Evolutionary conservation across 2,329 filamentous ascomycete species (phyloP).

Genomic region (Apiospora saccharicola): DNA sequence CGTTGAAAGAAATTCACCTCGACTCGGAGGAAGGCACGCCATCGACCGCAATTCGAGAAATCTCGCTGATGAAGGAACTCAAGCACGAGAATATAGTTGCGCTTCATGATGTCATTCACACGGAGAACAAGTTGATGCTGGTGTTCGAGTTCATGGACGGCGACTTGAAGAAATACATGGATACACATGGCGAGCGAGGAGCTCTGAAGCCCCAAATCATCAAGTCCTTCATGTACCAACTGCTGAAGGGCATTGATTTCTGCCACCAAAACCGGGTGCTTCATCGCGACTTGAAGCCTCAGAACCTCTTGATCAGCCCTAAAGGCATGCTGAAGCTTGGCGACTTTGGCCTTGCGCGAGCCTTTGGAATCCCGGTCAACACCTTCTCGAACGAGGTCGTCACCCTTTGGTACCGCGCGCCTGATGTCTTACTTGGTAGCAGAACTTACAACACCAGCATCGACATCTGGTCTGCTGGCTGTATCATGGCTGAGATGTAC

Average conservation of each 20-base stretch:
- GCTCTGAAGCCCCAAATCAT: conserved; percentile 89
- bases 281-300: conserved; percentile 93
- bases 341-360: conserved; percentile 91
- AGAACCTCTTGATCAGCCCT: conserved; percentile 94
- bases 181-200: conserved; percentile 86
- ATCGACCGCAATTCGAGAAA: conserved; percentile 96
- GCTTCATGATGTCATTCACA: conserved; percentile 98
- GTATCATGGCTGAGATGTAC: conserved; percentile 99
- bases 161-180: conserved; percentile 99
- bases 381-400: conserved; percentile 99
- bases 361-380: conserved; percentile 96
- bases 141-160: conserved; percentile 99
- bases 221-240: conserved; percentile 99
- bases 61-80: conserved; percentile 98
- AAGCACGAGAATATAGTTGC: conserved; percentile 99
- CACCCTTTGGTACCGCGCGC: conserved; percentile 96
- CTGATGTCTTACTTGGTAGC: conserved; percentile 91
- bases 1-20: conserved; percentile 97
- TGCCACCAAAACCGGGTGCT: conserved; percentile 97
- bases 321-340: conserved; percentile 91
- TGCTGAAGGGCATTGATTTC: conserved; percentile 94
- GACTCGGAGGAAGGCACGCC: conserved; percentile 98
- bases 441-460: conserved; percentile 99
- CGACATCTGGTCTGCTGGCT: conserved; percentile 98
- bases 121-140: conserved; percentile 99